Base-by-base conservation (phyloP, 2,329 filamentous ascomycete genomes). In the Myriosclerotinia duriaeana region DNA sequence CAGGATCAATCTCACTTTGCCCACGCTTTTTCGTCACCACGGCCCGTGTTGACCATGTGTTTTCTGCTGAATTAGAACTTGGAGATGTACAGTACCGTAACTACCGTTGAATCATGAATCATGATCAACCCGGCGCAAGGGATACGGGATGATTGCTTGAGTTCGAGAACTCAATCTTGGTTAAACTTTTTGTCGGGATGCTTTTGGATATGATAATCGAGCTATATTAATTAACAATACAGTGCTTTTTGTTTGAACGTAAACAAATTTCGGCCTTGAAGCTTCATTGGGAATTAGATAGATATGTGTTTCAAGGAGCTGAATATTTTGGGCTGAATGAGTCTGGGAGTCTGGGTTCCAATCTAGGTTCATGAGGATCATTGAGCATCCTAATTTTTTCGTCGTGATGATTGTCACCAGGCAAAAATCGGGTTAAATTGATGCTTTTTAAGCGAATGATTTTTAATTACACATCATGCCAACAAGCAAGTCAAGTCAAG, bases 71-170 rank as follows among this genome's bases (percentile, higher is more conserved):
- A 26, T 22, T 40, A 40, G 55, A 44, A 52, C 34, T 20, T 34
- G 53, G 53, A 53, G 34, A 60, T 30, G 48, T 40, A 26, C 40
- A 64, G 15, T 67, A 50, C 60, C 60, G 60, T 58, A 26, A 26
- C 26, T 26, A 26, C 26, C 26, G 26, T 26, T 66, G 52, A 30
- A 54, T 26, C 53, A 40, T 36, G 56, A 46, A 52, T 42, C 56
- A 60, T 60, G 56, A 60, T 60, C 42, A 67, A 56, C 65, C 65
- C 53, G 53, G 65, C 46, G 60, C 38, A 58, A 67, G 53, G 65
- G 46, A 52, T 22, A 60, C 60, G 53, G 65, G 65, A 64, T 67
- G 26, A 46, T 40, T 65, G 64, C 54, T 65, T 61, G 44, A 44
- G 38, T 53, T 52, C 61, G 46, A 61, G n/a, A 65, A 38, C 20